phyloP scores from a whole-genome alignment of 1,284 basidiomycete genomes.

The Bjerkandera adusta region DNA sequence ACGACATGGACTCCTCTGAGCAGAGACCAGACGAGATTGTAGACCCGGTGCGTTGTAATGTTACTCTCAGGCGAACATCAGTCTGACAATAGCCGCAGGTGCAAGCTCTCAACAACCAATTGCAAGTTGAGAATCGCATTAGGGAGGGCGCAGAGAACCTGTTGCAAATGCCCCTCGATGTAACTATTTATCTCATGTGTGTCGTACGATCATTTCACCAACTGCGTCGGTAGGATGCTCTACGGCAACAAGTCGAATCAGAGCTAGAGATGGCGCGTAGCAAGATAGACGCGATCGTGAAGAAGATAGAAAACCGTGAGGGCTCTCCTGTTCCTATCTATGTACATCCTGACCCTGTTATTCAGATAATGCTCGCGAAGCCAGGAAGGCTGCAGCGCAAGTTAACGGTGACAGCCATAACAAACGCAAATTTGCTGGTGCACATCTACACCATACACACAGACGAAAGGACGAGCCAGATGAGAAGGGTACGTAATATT shows the following conservation, averaged over 20 bases:
- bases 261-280: constrained; percentile 72
- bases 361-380: constrained; percentile 31
- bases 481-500: constrained; percentile 26
- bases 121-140: constrained; percentile 73
- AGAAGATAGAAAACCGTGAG: constrained; percentile 63
- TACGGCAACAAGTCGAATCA: constrained; percentile 72
- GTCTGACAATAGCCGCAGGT: constrained; percentile 41
- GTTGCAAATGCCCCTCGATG: constrained; percentile 63
- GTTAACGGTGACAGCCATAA: constrained; percentile 24
- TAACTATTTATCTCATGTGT: constrained; percentile 30
- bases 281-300: constrained; percentile 66
- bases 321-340: constrained; percentile 2
- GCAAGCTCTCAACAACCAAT: constrained; percentile 60
- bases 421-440: constrained; percentile 40
- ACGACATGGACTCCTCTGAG: constrained; percentile 18
- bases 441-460: constrained; percentile 9
- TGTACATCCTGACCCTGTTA: constrained; percentile 10
- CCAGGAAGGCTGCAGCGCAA: constrained; percentile 36
- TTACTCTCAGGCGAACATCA: background rate
- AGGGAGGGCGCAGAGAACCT: constrained; percentile 86
- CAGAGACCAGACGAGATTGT: constrained; percentile 1
- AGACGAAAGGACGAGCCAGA: constrained; percentile 23
- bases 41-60: constrained; percentile 11
- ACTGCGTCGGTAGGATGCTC: constrained; percentile 43
- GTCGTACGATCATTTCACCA: background rate